Base-by-base conservation (phyloP, 306 rosid genomes). In the Urtica urens region DNA sequence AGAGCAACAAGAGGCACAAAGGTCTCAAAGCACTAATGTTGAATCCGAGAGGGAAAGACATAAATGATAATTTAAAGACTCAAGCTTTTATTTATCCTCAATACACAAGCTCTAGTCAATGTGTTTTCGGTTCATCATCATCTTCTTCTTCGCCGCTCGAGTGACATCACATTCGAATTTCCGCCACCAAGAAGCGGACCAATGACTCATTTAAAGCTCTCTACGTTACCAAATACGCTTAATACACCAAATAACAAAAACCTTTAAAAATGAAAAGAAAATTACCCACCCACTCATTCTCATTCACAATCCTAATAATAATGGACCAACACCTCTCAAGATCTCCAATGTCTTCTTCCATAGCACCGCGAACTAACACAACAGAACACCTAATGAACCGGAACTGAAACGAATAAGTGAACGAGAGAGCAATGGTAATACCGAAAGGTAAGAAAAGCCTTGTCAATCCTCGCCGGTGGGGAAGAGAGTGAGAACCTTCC, bases 401-500 rank as follows among this genome's bases (percentile, higher is more conserved):
- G n/a, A 62, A 52, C 57, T 58, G 65, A 70, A 66, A 16, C 50
- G 54, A 18, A 51, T 9, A 51, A 63, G 62, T n/a, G n/a, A n/a
- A n/a, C 25, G 60, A 53, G 57, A 44, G 71, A 37, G 46, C 37
- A 58, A 12, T 44, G 42, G 19, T 10, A 26, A n/a, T n/a, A n/a
- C 25, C 27, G n/a, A 22, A 6, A 53, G 49, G 43, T 29, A 27
- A 25, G 28, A 39, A 35, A 35, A 35, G 40, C n/a, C 40, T 9
- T 35, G 43, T 88, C 79, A 90, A 64, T 90, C 95, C 55, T 90
- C 87, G 55, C 90, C 97, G 2, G 87, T 79, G 38, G 97, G 95
- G 63, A 84, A 90, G 34, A 90, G 63, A 55, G 97, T 84, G 51
- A 90, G 95, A 57, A 79, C 92, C 80, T 77, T 77, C 69, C 93